Evolutionary conservation across 2,329 filamentous ascomycete genomes (phyloP).

Genomic region (Claviceps sp.): DNA sequence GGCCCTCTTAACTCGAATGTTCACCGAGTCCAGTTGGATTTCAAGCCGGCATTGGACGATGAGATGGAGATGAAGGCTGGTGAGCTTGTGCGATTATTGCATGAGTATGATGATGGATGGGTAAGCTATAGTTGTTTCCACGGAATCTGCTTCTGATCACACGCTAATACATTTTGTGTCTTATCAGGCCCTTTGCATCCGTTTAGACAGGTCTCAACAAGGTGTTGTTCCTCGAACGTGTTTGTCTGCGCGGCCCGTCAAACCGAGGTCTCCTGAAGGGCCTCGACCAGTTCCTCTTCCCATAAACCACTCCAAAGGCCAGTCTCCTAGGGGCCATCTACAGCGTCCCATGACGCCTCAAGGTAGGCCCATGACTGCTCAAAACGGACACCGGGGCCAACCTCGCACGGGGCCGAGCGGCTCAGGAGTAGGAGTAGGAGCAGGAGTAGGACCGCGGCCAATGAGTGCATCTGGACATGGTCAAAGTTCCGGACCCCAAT

Average conservation of each 20-base stretch:
- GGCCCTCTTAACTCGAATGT: conserved; percentile 52
- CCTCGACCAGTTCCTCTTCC: conserved; percentile 40
- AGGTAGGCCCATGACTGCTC: conserved; percentile 6
- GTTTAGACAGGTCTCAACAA: conserved; percentile 79
- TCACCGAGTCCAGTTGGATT: conserved; percentile 88
- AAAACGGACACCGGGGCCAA: background rate
- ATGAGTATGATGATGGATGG: conserved; percentile 98
- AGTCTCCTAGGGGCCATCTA: conserved; percentile 11
- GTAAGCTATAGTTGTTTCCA: conserved; percentile 37
- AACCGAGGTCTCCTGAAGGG: conserved; percentile 52
- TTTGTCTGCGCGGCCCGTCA: conserved; percentile 81
- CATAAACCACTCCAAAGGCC: conserved; percentile 25
- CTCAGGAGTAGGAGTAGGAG: too few relatives aligned
- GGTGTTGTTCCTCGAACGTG: conserved; percentile 91
- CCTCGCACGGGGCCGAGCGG: conserved; percentile 1
- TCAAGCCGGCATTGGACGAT: conserved; percentile 82
- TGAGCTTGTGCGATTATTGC: conserved; percentile 74
- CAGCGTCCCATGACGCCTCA: conserved; percentile 22
- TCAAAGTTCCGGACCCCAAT: background rate
- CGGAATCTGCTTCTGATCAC: conserved; percentile 9
- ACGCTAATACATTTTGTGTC: background rate
- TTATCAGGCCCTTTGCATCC: conserved; percentile 64
- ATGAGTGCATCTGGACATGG: conserved; percentile 9
- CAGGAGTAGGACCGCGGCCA: too few relatives aligned
- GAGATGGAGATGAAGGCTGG: conserved; percentile 73